Conservation (phyloP, 495 filamentous ascomycete genomes). For the Hyaloscypha hepaticicola region DNA sequence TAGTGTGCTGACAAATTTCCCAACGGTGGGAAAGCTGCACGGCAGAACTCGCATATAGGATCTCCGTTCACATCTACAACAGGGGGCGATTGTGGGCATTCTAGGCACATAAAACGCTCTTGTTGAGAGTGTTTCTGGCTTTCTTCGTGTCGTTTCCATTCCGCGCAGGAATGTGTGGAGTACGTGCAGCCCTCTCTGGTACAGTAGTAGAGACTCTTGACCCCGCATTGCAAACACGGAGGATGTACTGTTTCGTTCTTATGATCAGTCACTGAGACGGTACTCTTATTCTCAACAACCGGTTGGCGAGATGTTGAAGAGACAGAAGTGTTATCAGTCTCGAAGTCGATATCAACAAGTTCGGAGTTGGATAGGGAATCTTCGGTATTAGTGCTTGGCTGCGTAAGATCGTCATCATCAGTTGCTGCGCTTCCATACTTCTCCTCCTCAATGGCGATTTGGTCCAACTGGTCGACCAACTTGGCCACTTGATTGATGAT, state of each 20-base stretch:
- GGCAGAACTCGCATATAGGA: slow-evolving; percentile 13
- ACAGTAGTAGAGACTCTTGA: background rate
- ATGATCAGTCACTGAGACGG: background rate
- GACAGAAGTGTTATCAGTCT: slow-evolving; percentile 1
- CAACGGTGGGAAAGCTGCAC: background rate
- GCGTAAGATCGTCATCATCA: background rate
- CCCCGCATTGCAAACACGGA: background rate
- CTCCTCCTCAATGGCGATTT: slow-evolving; percentile 4
- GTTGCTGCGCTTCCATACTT: slow-evolving; percentile 1
- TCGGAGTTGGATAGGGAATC: slow-evolving; percentile 1
- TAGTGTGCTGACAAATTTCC: slow-evolving; percentile 5
- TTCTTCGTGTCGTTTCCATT: slow-evolving; percentile 17
- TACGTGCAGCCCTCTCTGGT: background rate
- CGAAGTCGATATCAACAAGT: background rate
- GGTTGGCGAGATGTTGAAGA: background rate
- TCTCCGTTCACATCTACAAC: background rate
- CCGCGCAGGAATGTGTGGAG: background rate
- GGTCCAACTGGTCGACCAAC: no score
- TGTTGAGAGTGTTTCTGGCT: slow-evolving; percentile 5
- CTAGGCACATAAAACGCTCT: slow-evolving; percentile 11
- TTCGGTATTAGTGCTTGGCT: background rate
- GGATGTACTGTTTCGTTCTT: background rate
- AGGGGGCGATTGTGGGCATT: slow-evolving; percentile 4
- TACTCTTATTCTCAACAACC: background rate
- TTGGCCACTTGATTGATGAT: slow-evolving; percentile 6